phyloP scores from a whole-genome alignment of 2,329 filamentous ascomycete genomes.

The Ophiostoma montium region DNA sequence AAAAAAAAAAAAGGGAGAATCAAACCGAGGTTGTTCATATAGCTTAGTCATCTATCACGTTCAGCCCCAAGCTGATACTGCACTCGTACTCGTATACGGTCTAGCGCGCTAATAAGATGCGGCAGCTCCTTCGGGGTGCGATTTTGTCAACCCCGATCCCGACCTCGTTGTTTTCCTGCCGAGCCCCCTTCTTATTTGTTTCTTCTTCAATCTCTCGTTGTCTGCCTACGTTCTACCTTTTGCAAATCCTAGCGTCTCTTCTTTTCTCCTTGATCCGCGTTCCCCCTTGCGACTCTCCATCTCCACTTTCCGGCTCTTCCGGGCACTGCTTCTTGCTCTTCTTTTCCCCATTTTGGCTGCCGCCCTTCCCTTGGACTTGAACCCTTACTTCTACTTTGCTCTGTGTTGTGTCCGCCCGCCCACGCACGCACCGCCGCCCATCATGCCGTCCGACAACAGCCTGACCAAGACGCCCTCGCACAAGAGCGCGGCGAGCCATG shows the following conservation, averaged over 20 bases:
- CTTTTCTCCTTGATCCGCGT: neutral
- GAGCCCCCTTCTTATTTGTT: neutral
- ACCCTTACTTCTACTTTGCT: neutral
- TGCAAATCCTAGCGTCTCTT: neutral
- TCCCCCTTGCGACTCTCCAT: neutral
- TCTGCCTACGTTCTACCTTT: neutral
- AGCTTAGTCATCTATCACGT: too few species aligned
- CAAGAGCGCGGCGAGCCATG: constrained; percentile 3
- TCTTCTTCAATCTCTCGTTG: neutral
- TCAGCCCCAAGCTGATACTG: too few species aligned
- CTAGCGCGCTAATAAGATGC: too few species aligned
- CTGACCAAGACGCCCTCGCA: constrained; percentile 6
- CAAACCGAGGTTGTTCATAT: too few species aligned
- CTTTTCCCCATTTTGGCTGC: neutral
- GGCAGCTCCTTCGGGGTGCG: too few species aligned
- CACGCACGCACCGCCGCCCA: neutral
- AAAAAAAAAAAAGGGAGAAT: too few species aligned
- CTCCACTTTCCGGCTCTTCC: constrained; percentile 2
- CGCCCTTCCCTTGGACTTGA: neutral
- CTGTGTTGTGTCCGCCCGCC: neutral
- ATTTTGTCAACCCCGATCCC: too few species aligned
- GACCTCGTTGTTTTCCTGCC: neutral
- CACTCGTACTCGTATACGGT: too few species aligned
- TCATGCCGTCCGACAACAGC: neutral
- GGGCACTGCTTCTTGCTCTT: neutral